Evolutionary conservation across 2,329 filamentous ascomycete species (phyloP), one percentile per base, ranked within the genome.

Genomic region (Periconia sp.): DNA sequence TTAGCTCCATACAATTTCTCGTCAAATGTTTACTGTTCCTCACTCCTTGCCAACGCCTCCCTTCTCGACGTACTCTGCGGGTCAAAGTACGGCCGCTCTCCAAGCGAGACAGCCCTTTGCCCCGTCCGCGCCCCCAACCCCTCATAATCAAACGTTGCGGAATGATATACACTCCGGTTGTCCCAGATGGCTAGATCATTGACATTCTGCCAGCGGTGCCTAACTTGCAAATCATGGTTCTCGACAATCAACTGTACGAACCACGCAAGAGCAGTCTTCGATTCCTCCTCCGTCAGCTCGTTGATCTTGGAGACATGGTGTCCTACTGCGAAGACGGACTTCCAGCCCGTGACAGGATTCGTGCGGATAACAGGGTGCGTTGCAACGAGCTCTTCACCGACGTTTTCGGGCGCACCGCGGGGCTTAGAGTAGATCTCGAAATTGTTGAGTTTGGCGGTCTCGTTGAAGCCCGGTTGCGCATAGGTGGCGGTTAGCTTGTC

Each of bases 101-200:
- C 82, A 2, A 85, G 72, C 0, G 80, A 78, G 0, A 83, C 81
- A 1, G 77, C 81, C 2, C 82, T 73, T 56, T 83, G 78, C 5
- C 82, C 82, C 2, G 37, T 50, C 23, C 48, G 19, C 18, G 77
- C 74, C 2, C 82, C 74, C 23, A 81, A 76, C 1, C 81, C 81
- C 27, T 78, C 77, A 44, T 86, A 86, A 57, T 87, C 85, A 57
- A 81, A 85, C 0, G 82, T 87, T 0, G 83, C 83, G 40, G 79
- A 78, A 56, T 85, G 82, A 58, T 81, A 82, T 0, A 76, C 76
- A 46, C 77, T 79, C 9, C 82, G 72, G 55, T 87, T 88, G 62
- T 88, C 85, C 85, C 85, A 88, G 55, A 88, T 84, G 2, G 83
- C 79, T 46, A 80, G 70, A 61, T 81, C 78, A 56, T 80, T 78